Percentiles rank a stretch among this genome's conserved stretches.
These are phyloP conservation scores for Aspergillus fijiensis DNA, from an alignment of 2,329 filamentous ascomycete genomes.

Conservation along the genomic window DNA sequence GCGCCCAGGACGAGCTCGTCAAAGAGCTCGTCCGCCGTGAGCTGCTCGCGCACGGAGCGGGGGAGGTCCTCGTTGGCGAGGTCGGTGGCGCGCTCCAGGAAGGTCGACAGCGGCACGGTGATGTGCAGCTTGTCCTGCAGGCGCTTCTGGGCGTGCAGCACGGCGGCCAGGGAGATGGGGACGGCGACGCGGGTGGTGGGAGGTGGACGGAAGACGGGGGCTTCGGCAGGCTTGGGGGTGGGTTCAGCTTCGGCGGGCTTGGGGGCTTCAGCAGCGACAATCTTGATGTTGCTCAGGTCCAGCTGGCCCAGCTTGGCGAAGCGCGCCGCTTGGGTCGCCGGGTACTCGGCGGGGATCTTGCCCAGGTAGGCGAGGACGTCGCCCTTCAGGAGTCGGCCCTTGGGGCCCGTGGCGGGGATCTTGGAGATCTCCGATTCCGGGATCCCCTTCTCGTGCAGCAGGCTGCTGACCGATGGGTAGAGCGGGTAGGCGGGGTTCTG, in stretches of 20 bases:
- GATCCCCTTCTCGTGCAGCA: constrained; percentile 77
- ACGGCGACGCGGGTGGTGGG: constrained; percentile 57
- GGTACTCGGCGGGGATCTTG: constrained; percentile 68
- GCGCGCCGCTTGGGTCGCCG: constrained; percentile 66
- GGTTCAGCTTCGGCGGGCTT: constrained; percentile 32
- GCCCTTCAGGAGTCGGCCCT: constrained; percentile 87
- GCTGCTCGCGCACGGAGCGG: constrained; percentile 60
- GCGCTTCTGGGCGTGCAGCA: constrained; percentile 76
- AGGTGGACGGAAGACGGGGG: constrained; percentile 28
- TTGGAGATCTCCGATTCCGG: constrained; percentile 72
- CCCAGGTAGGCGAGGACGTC: constrained; percentile 91
- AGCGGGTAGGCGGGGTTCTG: constrained; percentile 51
- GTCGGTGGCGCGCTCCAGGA: constrained; percentile 80
- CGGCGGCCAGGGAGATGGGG: constrained; percentile 74
- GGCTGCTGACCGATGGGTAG: constrained; percentile 75
- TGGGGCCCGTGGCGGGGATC: constrained; percentile 84
- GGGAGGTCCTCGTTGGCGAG: constrained; percentile 87
- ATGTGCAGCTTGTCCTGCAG: constrained; percentile 76
- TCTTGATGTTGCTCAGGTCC: constrained; percentile 93
- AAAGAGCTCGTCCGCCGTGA: constrained; percentile 80
- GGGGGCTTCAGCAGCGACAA: constrained; percentile 51
- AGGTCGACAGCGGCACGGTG: constrained; percentile 78
- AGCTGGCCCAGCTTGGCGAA: constrained; percentile 78
- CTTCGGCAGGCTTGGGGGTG: constrained; percentile 28
- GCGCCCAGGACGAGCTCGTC: constrained; percentile 73